Conservation (phyloP, 208 protist genomes). For the Leishmania arabica region DNA sequence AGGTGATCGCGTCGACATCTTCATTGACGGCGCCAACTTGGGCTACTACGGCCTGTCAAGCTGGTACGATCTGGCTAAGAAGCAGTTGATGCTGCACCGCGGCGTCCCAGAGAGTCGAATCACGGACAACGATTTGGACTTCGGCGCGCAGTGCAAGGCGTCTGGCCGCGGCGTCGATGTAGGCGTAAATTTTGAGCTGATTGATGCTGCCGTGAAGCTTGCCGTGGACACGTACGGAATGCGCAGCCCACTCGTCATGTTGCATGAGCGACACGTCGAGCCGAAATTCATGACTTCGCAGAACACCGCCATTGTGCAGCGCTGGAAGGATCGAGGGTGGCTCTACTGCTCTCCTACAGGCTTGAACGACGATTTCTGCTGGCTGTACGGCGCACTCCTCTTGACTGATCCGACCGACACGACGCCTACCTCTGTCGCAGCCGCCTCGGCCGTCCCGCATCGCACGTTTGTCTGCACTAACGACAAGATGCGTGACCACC, state of each 20-base stretch:
- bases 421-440: neutral
- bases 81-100: conserved; percentile 32
- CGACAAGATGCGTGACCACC: conserved; percentile 85
- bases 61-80: conserved; percentile 77
- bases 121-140: conserved; percentile 34
- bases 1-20: conserved; percentile 37
- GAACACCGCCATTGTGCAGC: conserved; percentile 36
- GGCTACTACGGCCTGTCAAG: conserved; percentile 86
- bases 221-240: conserved; percentile 40
- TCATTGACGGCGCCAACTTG: conserved; percentile 87
- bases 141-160: conserved; percentile 30
- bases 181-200: conserved; percentile 61
- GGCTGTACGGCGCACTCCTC: conserved; percentile 71
- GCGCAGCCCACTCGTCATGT: conserved; percentile 60
- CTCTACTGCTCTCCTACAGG: conserved; percentile 62
- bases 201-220: conserved; percentile 55
- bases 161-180: conserved; percentile 52
- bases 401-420: conserved; percentile 48
- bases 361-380: conserved; percentile 84
- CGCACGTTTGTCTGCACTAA: conserved; percentile 73
- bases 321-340: conserved; percentile 45
- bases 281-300: conserved; percentile 36
- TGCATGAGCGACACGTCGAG: conserved; percentile 77
- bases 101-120: conserved; percentile 33
- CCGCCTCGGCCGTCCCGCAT: conserved; percentile 6